Percentiles rank a stretch among this genome's conserved stretches.
Conservation (phyloP, 1,284 basidiomycete genomes). For the Rhodotorula sp. region DNA sequence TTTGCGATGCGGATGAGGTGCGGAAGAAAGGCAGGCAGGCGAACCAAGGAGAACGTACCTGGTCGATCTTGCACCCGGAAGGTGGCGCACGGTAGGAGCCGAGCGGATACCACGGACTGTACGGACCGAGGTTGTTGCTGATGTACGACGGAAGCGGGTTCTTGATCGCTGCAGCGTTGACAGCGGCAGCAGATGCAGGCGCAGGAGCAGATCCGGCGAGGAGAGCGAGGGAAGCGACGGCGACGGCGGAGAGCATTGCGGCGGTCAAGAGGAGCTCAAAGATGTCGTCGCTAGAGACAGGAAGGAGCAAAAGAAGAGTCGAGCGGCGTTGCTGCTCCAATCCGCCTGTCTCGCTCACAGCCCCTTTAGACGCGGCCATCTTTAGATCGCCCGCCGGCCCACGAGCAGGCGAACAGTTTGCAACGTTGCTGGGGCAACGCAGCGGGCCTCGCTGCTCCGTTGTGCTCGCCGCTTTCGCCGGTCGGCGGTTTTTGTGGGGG, state of each 20-base stretch:
- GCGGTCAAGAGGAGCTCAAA: background rate
- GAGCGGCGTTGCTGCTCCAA: too few relatives aligned
- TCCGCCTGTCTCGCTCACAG: too few relatives aligned
- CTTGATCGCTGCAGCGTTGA: background rate
- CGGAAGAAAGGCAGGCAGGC: background rate
- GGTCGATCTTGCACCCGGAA: slow-evolving; percentile 13
- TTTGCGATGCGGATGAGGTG: background rate
- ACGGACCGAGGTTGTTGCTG: slow-evolving; percentile 1
- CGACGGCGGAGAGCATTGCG: background rate
- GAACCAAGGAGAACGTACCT: background rate
- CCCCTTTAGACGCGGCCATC: too few relatives aligned
- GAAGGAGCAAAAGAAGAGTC: too few relatives aligned
- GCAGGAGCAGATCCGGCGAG: background rate
- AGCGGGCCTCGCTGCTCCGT: too few relatives aligned
- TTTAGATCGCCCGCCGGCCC: too few relatives aligned
- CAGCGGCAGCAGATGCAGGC: background rate
- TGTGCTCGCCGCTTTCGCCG: too few relatives aligned
- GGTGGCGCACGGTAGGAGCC: background rate
- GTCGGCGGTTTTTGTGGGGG: too few relatives aligned
- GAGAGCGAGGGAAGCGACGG: background rate
- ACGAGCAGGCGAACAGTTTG: too few relatives aligned
- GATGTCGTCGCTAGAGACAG: too few relatives aligned
- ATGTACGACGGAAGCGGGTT: background rate
- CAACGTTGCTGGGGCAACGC: too few relatives aligned
- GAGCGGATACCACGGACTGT: background rate